phyloP scores from a whole-genome alignment of 176 grass and related monocot genomes.

The Musa schizocarpa region DNA sequence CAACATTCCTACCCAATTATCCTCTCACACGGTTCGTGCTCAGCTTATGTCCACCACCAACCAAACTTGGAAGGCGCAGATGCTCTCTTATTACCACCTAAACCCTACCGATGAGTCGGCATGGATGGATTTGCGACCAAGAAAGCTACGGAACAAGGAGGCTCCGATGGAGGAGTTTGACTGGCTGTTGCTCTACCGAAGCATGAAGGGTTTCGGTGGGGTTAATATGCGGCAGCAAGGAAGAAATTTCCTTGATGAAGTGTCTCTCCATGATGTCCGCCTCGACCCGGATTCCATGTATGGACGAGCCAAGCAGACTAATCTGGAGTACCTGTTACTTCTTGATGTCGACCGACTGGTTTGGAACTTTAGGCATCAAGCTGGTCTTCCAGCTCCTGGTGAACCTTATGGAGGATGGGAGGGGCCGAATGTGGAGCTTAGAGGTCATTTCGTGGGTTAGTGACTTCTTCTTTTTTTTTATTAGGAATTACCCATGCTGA shows the following conservation, averaged over 20 bases:
- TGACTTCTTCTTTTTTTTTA: not conserved
- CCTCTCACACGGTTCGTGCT: constrained; percentile 14
- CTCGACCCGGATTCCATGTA: constrained; percentile 17
- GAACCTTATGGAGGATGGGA: constrained; percentile 24
- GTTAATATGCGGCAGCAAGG: constrained; percentile 1
- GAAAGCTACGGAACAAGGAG: constrained; percentile 17
- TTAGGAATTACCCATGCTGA: not conserved
- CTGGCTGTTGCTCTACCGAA: constrained; percentile 21
- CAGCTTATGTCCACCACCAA: constrained; percentile 7
- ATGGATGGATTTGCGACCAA: constrained; percentile 17
- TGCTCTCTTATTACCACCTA: constrained; percentile 19
- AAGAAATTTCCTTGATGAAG: constrained; percentile 17
- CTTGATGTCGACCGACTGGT: constrained; percentile 19
- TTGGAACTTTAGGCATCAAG: constrained; percentile 16
- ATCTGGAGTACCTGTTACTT: constrained; percentile 20
- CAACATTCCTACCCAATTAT: constrained; percentile 15
- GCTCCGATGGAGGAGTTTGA: constrained; percentile 7
- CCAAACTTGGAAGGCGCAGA: constrained; percentile 16
- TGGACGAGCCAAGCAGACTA: constrained; percentile 17
- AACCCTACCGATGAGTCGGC: constrained; percentile 14
- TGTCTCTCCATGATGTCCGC: constrained; percentile 17
- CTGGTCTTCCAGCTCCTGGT: constrained; percentile 6
- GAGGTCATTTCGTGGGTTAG: constrained; percentile 22
- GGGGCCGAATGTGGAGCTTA: constrained; percentile 7
- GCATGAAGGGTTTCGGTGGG: constrained; percentile 1